These are phyloP conservation scores for Magnolia officinalis DNA, from an alignment of 164 flowering plant genomes.

Conservation along the genomic window DNA sequence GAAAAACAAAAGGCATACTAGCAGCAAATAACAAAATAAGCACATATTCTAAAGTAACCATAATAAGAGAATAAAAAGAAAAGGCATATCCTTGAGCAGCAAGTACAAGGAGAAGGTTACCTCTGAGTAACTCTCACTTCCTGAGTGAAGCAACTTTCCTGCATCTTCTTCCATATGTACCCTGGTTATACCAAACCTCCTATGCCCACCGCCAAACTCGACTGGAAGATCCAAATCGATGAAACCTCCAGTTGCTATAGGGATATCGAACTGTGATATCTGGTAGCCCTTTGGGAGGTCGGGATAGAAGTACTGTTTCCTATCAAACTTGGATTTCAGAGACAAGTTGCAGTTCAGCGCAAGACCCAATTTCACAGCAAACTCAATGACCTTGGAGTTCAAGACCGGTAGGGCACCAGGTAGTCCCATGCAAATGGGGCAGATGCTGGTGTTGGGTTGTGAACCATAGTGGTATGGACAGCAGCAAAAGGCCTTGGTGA, in stretches of 20 bases:
- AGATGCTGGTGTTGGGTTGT: slow-evolving; percentile 68
- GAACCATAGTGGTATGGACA: slow-evolving; percentile 82
- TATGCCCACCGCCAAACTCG: slow-evolving; percentile 93
- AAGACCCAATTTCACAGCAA: slow-evolving; percentile 72
- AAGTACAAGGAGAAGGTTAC: slow-evolving; percentile 18
- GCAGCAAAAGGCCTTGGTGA: slow-evolving; percentile 79
- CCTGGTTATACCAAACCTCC: slow-evolving; percentile 84
- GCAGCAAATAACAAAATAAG: not conserved
- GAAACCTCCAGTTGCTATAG: slow-evolving; percentile 67
- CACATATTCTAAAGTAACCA: not conserved
- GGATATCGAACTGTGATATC: slow-evolving; percentile 90
- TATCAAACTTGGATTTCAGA: slow-evolving; percentile 77
- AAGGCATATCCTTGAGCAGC: not conserved
- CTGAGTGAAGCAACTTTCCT: slow-evolving; percentile 85
- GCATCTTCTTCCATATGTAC: slow-evolving; percentile 99
- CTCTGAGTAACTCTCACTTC: slow-evolving; percentile 59
- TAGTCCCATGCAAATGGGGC: slow-evolving; percentile 92
- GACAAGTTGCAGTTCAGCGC: slow-evolving; percentile 76
- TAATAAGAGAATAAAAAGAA: not conserved
- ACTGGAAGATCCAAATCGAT: slow-evolving; percentile 83
- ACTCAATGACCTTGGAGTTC: slow-evolving; percentile 86
- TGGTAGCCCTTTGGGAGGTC: slow-evolving; percentile 96
- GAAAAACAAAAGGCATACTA: not conserved
- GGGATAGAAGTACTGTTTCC: slow-evolving; percentile 93
- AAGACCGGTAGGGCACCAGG: slow-evolving; percentile 90